Evolutionary conservation across 495 filamentous ascomycete species (phyloP), one percentile per base, ranked within the genome.

Genomic region (Talaromyces nanjingensis): DNA sequence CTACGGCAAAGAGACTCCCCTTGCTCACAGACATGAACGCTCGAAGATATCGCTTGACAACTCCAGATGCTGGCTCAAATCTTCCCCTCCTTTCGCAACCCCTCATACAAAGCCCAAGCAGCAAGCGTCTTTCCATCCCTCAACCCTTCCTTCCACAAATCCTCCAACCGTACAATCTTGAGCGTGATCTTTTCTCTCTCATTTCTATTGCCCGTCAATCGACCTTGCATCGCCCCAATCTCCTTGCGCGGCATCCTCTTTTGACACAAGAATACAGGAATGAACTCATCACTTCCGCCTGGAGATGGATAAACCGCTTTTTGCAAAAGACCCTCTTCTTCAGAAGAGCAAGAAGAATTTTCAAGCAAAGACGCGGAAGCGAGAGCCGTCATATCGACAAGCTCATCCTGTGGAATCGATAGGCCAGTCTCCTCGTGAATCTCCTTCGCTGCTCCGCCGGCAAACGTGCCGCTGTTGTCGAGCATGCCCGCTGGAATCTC

Each of bases 401-500:
- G 67, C 59, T 89, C 81, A 2, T 72, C 66, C 49, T 81, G 74
- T 16, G 75, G 72, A 49, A 89, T 84, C 60, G 76, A 77, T 37
- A 92, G 67, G 14, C 87, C 90, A 3, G 90, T 84, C 74, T 97
- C 92, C 73, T 96, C 91, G 24, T 86, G 66, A 58, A 96, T 93
- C 74, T 97, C 92, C 62, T 83, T 85, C 16, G 91, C 91, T 0
- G 92, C 92, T 2, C 82, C 83, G 3, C 92, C 91, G 6, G 82
- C 79, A 74, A 96, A 96, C 3, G 82, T 85, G 24, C 89, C 89
- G 45, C 74, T 79, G 64, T 90, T 86, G 68, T 96, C 92, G 7
- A 97, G 83, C 91, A 96, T 96, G 6, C 92, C 92, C 0, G 92
- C 92, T 0, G 92, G 92, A 20, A 97, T 77, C 71, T 97, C 92